phyloP scores from a whole-genome alignment of 495 filamentous ascomycete genomes.

The Lepidopterella palustris region DNA sequence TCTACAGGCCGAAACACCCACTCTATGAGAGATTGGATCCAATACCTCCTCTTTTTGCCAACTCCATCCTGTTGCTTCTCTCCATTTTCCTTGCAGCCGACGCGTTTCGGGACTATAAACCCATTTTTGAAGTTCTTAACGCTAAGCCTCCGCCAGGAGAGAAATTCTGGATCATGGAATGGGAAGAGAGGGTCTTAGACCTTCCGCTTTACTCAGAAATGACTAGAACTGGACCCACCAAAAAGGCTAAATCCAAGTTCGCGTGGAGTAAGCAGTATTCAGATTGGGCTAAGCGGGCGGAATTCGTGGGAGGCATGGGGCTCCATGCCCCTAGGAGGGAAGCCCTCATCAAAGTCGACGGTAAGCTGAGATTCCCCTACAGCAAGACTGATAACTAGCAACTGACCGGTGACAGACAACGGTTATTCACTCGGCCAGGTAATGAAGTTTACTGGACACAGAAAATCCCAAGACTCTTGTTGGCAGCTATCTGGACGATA shows the following conservation, averaged over 20 bases:
- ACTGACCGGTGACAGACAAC: not conserved
- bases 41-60: not conserved
- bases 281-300: not conserved
- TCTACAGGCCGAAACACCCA: not conserved
- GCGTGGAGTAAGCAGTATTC: not conserved
- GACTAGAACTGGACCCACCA: not conserved
- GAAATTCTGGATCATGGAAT: not conserved
- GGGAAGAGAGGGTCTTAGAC: not conserved
- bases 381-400: not conserved
- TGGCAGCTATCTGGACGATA: not conserved
- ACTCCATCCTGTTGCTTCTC: not conserved
- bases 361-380: not conserved
- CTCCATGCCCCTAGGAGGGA: not conserved
- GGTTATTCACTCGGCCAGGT: not conserved
- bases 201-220: not conserved
- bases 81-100: not conserved
- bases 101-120: not conserved
- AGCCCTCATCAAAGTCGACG: not conserved
- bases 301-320: not conserved
- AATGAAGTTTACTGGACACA: not conserved
- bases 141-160: not conserved
- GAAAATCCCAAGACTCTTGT: not conserved
- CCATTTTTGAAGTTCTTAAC: not conserved
- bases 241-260: not conserved
- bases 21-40: not conserved